Conservation (phyloP, 345 rosid genomes). For the Citrus reticulata region DNA sequence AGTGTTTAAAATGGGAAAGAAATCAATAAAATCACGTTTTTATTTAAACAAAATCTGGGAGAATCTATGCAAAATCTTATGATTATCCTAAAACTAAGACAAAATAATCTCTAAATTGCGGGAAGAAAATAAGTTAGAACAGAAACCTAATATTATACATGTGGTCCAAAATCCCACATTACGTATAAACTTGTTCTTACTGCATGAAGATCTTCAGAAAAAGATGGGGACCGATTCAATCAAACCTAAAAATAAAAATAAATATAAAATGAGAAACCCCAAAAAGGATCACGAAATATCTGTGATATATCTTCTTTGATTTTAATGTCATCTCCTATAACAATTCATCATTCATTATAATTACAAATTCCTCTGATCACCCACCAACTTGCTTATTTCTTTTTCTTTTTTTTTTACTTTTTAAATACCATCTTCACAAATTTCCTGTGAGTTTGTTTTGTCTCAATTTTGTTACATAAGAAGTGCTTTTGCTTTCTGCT, state of each 20-base stretch:
- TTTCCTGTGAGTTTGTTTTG: conserved; percentile 30
- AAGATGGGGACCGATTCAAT: conserved; percentile 37
- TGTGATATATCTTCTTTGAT: conserved; percentile 45
- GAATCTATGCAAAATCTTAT: background rate
- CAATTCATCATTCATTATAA: no score
- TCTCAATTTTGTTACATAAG: background rate
- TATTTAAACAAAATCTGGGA: background rate
- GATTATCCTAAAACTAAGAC: background rate
- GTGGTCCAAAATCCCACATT: background rate
- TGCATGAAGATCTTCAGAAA: background rate
- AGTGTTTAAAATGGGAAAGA: background rate
- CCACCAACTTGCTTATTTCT: background rate
- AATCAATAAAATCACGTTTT: background rate
- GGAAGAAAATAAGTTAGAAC: background rate
- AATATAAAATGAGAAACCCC: conserved; percentile 14
- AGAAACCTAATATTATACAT: background rate
- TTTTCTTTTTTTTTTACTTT: background rate
- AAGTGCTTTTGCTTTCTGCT: background rate
- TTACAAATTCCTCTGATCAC: background rate
- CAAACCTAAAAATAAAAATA: conserved; percentile 18
- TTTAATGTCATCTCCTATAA: background rate
- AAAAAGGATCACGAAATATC: conserved; percentile 63
- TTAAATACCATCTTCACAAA: conserved; percentile 19
- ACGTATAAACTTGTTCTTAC: background rate
- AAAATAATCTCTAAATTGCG: background rate